phyloP scores from a whole-genome alignment of 306 rosid genomes.

The Trichosanthes truncata region DNA sequence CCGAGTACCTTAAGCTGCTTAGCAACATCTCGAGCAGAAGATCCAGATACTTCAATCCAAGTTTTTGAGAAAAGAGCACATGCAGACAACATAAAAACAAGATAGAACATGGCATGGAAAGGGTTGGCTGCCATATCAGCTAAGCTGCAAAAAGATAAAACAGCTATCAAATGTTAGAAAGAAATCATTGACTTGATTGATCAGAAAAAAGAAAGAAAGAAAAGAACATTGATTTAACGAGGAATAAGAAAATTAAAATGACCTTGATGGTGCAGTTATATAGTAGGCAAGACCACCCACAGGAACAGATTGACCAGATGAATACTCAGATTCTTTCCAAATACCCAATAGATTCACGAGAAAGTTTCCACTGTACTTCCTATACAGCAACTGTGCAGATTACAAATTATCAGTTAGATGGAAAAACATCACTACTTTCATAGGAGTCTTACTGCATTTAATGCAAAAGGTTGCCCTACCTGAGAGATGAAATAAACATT shows the following conservation, averaged over 20 bases:
- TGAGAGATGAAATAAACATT: slow-evolving; percentile 92
- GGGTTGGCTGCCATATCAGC: slow-evolving; percentile 99
- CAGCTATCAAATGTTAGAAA: not conserved
- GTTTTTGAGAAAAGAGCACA: slow-evolving; percentile 92
- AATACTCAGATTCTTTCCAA: slow-evolving; percentile 95
- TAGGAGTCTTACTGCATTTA: not conserved
- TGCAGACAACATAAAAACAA: slow-evolving; percentile 81
- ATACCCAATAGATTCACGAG: slow-evolving; percentile 79
- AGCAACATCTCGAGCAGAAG: slow-evolving; percentile 93
- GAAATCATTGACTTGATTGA: not conserved
- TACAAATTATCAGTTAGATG: not conserved
- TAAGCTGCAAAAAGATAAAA: slow-evolving; percentile 40
- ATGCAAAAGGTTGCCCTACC: slow-evolving; percentile 33
- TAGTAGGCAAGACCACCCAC: slow-evolving; percentile 94
- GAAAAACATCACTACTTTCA: not conserved
- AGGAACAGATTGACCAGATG: slow-evolving; percentile 76
- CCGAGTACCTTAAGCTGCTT: slow-evolving; percentile 76
- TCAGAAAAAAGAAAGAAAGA: not conserved
- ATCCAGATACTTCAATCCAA: slow-evolving; percentile 97
- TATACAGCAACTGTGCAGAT: slow-evolving; percentile 56
- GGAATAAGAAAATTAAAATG: not conserved
- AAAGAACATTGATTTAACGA: not conserved
- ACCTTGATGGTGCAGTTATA: slow-evolving; percentile 92
- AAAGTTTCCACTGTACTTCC: slow-evolving; percentile 77
- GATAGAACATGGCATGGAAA: slow-evolving; percentile 80